Base-by-base conservation (phyloP, 371 early-diverging fungal genomes). In the Lichtheimia hyalospora region DNA sequence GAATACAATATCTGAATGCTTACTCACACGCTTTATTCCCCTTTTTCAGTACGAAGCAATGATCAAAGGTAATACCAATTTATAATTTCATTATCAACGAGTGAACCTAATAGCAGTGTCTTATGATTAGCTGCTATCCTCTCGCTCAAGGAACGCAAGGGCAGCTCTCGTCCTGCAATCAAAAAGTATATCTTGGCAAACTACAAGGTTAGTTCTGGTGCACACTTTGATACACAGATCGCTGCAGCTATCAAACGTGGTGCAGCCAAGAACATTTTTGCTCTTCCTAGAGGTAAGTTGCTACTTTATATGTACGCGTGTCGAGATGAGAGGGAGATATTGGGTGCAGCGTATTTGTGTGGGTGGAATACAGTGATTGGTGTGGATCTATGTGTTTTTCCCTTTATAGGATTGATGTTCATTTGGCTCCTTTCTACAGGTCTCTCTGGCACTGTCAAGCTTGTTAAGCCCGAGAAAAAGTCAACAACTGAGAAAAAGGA, bases 101-200 rank as follows among this genome's bases (percentile, higher is more conserved):
- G 25, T 27, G 5, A 50, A 3, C 12, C 27, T 40, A 15, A 49
- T n/a, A n/a, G n/a, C 8, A 18, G 8, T 34, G 27, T 13, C 27
- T 27, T 39, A 54, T 41, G 7, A 13, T 20, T 61, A 79, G 83
- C 76, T 56, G 88, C 88, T 44, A 84, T 89, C 54, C 70, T 82
- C 39, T 74, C 81, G 51, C 79, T 89, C 67, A 90, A 89, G 79
- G 92, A 91, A 68, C 85, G 91, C 66, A 87, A 82, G 69, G 93
- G 93, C 49, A 84, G 86, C 59, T 85, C 88, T 52, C 89, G 92
- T 68, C 89, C 84, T 64, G 90, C 90, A 54, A 84, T 93, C 78
- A 91, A 90, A 75, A 93, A 91, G 79, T 91, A 90, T 73, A 89
- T 93, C 67, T 71, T 83, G 67, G 84, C 89, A 65, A 92, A 90